A percentile compares a stretch with the other conserved stretches of the same genome.
Conservation (phyloP, 2,329 filamentous ascomycete genomes). For the Plectosphaerella cucumerina region DNA sequence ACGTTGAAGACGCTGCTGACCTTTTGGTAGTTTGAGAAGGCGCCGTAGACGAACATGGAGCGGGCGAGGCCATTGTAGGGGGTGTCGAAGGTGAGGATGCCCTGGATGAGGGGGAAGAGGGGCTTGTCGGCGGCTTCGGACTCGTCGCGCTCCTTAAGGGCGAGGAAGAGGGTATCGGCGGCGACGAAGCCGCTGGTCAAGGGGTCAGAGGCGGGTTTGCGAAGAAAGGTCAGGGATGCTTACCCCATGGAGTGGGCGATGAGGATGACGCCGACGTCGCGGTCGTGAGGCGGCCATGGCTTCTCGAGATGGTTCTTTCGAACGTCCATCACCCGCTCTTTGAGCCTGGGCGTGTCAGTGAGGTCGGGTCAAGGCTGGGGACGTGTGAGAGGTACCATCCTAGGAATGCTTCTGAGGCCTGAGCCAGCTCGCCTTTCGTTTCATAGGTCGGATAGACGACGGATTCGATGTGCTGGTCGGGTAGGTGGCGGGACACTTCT, state of each 20-base stretch:
- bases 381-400: conserved; percentile 32
- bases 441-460: conserved; percentile 70
- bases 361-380: neutral
- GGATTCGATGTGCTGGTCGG: conserved; percentile 55
- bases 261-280: conserved; percentile 74
- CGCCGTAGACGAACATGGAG: conserved; percentile 57
- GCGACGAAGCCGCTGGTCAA: conserved; percentile 69
- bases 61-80: conserved; percentile 67
- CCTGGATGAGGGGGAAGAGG: conserved; percentile 78
- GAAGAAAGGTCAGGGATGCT: conserved; percentile 7
- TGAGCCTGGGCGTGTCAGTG: conserved; percentile 51
- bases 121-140: conserved; percentile 30
- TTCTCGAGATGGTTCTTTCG: conserved; percentile 64
- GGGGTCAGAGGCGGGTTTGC: conserved; percentile 2
- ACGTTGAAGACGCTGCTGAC: conserved; percentile 53
- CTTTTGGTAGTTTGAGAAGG: conserved; percentile 56
- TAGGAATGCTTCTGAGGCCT: conserved; percentile 40
- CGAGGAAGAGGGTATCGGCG: conserved; percentile 71
- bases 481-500: conserved; percentile 53
- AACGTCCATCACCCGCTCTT: conserved; percentile 75
- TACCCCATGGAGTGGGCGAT: conserved; percentile 80
- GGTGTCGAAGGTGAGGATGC: conserved; percentile 79
- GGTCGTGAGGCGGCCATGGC: conserved; percentile 73
- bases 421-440: conserved; percentile 62
- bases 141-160: conserved; percentile 59